Evolutionary conservation across 225 moss, liverwort and hornwort species (phyloP).

Genomic region (Ulota crispa): DNA sequence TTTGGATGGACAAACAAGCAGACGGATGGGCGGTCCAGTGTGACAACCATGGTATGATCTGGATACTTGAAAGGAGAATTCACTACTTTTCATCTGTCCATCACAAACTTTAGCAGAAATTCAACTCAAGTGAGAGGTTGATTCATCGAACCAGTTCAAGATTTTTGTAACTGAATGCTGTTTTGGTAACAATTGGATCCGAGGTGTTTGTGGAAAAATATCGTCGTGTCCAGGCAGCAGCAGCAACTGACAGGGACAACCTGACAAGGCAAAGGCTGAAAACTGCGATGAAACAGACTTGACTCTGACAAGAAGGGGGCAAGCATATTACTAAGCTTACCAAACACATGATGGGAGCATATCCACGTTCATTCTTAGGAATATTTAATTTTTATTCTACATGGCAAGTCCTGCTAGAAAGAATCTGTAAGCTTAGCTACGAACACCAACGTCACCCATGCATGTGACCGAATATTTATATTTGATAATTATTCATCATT

Average conservation of each 20-base stretch:
- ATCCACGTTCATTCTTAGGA: conserved; percentile 25
- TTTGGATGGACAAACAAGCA: too few relatives aligned
- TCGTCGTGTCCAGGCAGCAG: conserved; percentile 6
- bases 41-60: not conserved
- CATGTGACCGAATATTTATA: conserved; percentile 21
- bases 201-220: conserved; percentile 21
- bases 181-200: conserved; percentile 22
- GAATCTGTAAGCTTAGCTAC: conserved; percentile 3
- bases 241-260: conserved; percentile 26
- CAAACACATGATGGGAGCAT: conserved; percentile 45
- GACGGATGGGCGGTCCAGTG: too few relatives aligned
- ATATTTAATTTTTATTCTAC: conserved; percentile 2
- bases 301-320: conserved; percentile 27
- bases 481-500: conserved; percentile 19
- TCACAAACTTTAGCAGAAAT: not conserved
- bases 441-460: conserved; percentile 17
- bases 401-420: conserved; percentile 6
- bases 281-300: conserved; percentile 32
- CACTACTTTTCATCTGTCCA: not conserved
- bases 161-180: not conserved
- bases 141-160: not conserved
- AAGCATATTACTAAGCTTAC: conserved; percentile 14
- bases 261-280: conserved; percentile 42
- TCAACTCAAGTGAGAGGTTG: not conserved
- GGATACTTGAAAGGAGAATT: not conserved